Base-by-base conservation (phyloP, 805 yeast species). In the Lipomyces yamadae region DNA sequence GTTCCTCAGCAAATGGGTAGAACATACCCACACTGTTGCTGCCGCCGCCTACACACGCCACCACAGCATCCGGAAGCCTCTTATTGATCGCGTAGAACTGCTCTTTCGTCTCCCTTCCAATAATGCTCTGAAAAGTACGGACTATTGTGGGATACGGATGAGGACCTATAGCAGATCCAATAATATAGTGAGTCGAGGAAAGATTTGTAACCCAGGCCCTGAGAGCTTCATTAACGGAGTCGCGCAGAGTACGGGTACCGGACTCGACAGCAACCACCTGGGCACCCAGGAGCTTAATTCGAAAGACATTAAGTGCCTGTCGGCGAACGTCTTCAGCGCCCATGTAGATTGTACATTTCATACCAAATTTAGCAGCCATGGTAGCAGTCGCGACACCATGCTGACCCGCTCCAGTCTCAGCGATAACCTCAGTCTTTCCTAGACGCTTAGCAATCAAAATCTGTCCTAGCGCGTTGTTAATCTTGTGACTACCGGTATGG, bases 31-130 rank as follows among this genome's bases (percentile, higher is more conserved):
- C 87, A 61, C 97, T 89, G 84, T 95, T 95, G 24, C 97, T 92
- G 64, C 99, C 99, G 76, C 99, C 99, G 75, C 99, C 99, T 60
- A 95, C 99, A 84, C 99, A 95, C 1, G 99, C 99, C 69, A 95
- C 97, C 54, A 95, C 87, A 24, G 93, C 92, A 75, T 95, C 91
- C 58, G 99, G 99, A 71, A 95, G 83, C 74, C 86, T 88, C 53
- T 97, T 97, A 78, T 91, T 92, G 73, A 89, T 81, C 72, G 85
- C 86, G 72, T 85, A 86, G 81, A 93, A 93, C 81, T 95, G 97
- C 78, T 90, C 88, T 79, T 91, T 92, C 57, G 97, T 91, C 82
- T 95, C 99, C 61, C 87, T 83, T 74, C 99, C 99, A 79, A 95
- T 95, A 42, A 95, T 96, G 77, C 93, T 86, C 84, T 95, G 99